A percentile compares a stretch with the other conserved stretches of the same genome.
Conservation (phyloP, 768 basidiomycete genomes). For the Boletales sp. region DNA sequence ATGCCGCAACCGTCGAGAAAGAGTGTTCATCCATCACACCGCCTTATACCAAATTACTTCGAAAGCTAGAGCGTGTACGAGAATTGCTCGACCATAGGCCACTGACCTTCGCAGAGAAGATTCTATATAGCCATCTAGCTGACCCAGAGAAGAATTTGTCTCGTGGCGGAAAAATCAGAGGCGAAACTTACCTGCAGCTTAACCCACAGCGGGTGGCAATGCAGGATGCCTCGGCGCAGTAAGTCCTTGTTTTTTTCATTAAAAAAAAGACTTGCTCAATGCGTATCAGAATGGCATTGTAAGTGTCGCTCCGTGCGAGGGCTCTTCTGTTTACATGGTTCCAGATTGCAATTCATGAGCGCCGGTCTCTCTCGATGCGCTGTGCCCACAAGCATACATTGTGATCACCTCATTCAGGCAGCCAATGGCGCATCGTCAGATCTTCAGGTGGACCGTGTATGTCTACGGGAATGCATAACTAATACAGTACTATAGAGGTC, state of each 20-base stretch:
- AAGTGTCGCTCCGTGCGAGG: conserved; percentile 24
- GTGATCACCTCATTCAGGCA: conserved; percentile 97
- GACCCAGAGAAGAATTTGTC: conserved; percentile 72
- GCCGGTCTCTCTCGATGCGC: conserved; percentile 81
- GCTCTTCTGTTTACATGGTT: conserved; percentile 4
- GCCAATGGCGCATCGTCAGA: conserved; percentile 84
- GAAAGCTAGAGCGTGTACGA: conserved; percentile 69
- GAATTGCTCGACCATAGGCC: conserved; percentile 67
- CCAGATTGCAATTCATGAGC: conserved; percentile 95
- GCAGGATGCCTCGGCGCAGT: conserved; percentile 91
- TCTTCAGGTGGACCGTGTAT: conserved; percentile 53
- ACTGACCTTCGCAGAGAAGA: conserved; percentile 95
- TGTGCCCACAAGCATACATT: conserved; percentile 92
- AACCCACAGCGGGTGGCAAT: conserved; percentile 93
- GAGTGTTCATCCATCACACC: conserved; percentile 78
- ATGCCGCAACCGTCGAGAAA: conserved; percentile 43
- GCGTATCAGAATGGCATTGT: conserved; percentile 75
- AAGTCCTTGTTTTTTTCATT: conserved; percentile 31
- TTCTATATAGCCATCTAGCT: conserved; percentile 87
- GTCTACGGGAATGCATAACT: not conserved
- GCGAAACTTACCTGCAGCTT: conserved; percentile 87
- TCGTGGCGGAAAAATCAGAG: conserved; percentile 66
- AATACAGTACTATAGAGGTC: conserved; percentile 52
- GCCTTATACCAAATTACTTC: conserved; percentile 69
- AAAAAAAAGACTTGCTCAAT: conserved; percentile 8